Base-by-base conservation (phyloP, 352 stramenopile genomes). In the Phytophthora meadii region DNA sequence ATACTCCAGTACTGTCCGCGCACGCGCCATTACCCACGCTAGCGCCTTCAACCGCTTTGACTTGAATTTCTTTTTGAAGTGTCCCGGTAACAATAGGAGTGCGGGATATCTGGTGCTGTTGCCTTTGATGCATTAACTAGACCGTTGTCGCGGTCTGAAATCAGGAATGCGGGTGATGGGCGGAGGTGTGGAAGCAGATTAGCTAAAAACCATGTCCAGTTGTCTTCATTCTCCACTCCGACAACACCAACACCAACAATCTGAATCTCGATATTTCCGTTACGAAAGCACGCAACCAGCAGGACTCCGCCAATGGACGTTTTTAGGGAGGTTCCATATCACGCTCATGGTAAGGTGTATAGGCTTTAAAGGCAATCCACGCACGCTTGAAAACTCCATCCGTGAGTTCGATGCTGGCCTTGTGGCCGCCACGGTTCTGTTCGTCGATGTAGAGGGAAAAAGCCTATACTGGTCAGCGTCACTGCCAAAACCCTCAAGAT, bases 221-320 rank as follows among this genome's bases (percentile, higher is more conserved):
- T 40, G 28, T 54, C 47, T 54, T 54, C 28, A 54, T 41, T 41
- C 28, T 54, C 47, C 11, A 41, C n/a, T 40, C 25, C 4, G 46
- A 52, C 46, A 15, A 37, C 25, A 37, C 46, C 46, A 25, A 52
- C n/a, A 14, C 46, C 25, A 37, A 52, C 46, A 52, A 52, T 52
- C 25, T 52, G 46, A 36, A 52, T 52, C 46, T 52, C 46, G 25
- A 40, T 52, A 30, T 52, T 32, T 52, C 46, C 46, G 14, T 52
- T 40, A 27, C 19, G 46, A 52, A 52, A 52, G 25, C 46, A 52
- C 22, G 46, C 46, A 3, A 37, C 46, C 46, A 52, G 46, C n/a
- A n/a, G n/a, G n/a, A n/a, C n/a, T n/a, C n/a, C n/a, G n/a, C n/a
- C n/a, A n/a, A n/a, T n/a, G n/a, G n/a, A n/a, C n/a, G n/a, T n/a